phyloP scores from a whole-genome alignment of 2,329 filamentous ascomycete species.

The Reticulascus tulasneorum region DNA sequence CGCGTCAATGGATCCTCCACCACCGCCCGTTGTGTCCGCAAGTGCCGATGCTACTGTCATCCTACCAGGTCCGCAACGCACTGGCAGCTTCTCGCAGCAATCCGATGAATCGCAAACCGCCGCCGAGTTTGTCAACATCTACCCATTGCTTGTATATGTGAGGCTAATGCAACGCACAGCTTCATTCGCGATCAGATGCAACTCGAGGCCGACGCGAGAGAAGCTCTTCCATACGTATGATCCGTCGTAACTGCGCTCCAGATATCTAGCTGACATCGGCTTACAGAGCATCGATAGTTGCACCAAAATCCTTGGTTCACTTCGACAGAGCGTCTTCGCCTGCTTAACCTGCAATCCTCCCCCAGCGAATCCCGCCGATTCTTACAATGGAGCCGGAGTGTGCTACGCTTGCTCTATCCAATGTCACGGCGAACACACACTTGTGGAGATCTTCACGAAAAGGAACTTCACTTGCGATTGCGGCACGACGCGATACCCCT shows the following conservation, averaged over 20 bases:
- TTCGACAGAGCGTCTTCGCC: conserved; percentile 86
- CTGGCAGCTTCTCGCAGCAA: conserved; percentile 54
- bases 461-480: conserved; percentile 96
- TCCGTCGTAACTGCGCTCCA: background rate
- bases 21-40: conserved; percentile 21
- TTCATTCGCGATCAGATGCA: conserved; percentile 87
- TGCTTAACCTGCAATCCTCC: conserved; percentile 91
- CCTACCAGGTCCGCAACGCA: conserved; percentile 30
- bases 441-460: conserved; percentile 95
- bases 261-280: conserved; percentile 12
- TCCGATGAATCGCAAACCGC: conserved; percentile 68
- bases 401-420: conserved; percentile 97
- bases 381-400: conserved; percentile 73
- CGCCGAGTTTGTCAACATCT: conserved; percentile 51
- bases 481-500: conserved; percentile 75
- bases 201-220: conserved; percentile 90
- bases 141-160: background rate
- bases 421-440: conserved; percentile 90
- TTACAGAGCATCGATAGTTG: conserved; percentile 85
- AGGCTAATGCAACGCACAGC: conserved; percentile 34
- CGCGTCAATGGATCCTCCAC: conserved; percentile 36
- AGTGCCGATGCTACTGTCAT: conserved; percentile 16
- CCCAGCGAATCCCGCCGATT: conserved; percentile 56
- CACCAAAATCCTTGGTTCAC: conserved; percentile 80
- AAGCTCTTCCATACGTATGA: conserved; percentile 85